Evolutionary conservation across 257 asterid species (phyloP).

Genomic region (Nicotiana attenuata): DNA sequence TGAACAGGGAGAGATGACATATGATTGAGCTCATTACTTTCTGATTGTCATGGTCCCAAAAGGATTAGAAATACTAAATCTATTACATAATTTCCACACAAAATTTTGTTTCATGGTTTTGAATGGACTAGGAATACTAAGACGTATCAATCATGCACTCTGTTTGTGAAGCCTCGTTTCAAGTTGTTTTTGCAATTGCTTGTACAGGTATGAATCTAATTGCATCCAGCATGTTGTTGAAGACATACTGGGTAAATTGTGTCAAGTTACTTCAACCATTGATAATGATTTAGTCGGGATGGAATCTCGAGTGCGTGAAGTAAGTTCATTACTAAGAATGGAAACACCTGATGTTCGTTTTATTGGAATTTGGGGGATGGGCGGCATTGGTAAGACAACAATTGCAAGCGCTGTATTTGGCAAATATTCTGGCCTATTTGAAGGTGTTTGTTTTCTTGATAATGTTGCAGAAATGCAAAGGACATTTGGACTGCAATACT

Average conservation of each 20-base stretch:
- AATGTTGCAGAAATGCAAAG: neutral
- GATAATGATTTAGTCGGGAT: constrained; percentile 12
- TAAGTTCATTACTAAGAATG: neutral
- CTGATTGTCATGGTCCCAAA: neutral
- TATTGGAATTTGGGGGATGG: constrained; percentile 20
- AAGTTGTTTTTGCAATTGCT: neutral
- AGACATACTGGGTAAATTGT: neutral
- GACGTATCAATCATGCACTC: neutral
- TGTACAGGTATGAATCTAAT: constrained; percentile 1
- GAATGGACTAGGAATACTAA: neutral
- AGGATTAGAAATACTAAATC: neutral
- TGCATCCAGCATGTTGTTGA: constrained; percentile 8
- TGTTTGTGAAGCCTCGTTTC: neutral
- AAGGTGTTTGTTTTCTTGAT: constrained; percentile 10
- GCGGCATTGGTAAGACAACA: constrained; percentile 22
- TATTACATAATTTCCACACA: neutral
- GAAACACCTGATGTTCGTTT: constrained; percentile 8
- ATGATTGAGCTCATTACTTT: neutral
- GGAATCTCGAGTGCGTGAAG: constrained; percentile 4
- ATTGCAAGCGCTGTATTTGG: constrained; percentile 8
- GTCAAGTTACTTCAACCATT: neutral
- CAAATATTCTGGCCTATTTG: constrained; percentile 12
- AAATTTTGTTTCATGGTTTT: neutral
- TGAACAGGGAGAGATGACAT: neutral
- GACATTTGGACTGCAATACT: constrained; percentile 1